A percentile compares a stretch with the other conserved stretches of the same genome.
Evolutionary conservation across 306 rosid genomes (phyloP).

Genomic region (Gynostemma pentaphyllum): DNA sequence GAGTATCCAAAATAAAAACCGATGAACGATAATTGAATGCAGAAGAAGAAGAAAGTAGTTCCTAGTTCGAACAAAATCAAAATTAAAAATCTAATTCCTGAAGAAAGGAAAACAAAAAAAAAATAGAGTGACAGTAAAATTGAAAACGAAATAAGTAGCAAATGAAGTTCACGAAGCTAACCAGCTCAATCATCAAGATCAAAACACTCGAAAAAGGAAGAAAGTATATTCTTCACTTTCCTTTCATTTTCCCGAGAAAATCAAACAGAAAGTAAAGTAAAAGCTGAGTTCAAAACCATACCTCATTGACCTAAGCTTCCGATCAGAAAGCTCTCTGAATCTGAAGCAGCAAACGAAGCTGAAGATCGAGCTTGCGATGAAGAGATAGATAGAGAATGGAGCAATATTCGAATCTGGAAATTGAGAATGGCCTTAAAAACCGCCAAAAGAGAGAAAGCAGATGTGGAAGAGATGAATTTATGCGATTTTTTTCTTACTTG

Average conservation of each 20-base stretch:
- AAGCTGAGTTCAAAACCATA: background rate
- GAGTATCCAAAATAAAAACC: background rate
- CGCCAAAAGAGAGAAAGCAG: conserved; percentile 54
- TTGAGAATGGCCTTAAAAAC: conserved; percentile 25
- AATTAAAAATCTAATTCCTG: background rate
- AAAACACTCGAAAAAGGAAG: background rate
- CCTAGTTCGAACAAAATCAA: background rate
- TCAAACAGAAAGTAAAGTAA: conserved; percentile 15
- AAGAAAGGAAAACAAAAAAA: background rate
- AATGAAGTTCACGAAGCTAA: background rate
- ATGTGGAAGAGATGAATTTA: conserved; percentile 10
- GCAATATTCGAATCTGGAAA: conserved; percentile 46
- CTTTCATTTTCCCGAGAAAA: conserved; percentile 16
- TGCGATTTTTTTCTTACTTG: conserved; percentile 20
- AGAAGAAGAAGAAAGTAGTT: background rate
- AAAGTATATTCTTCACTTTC: background rate
- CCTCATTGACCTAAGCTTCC: background rate
- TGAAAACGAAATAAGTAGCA: background rate
- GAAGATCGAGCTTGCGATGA: conserved; percentile 34
- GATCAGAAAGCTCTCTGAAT: background rate
- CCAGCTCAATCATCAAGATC: background rate
- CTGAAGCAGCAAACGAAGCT: background rate
- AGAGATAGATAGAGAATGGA: conserved; percentile 15
- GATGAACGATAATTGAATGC: background rate
- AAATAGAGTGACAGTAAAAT: background rate